phyloP scores from a whole-genome alignment of 768 basidiomycete genomes.

The Sistotremastrum niveocremeum region DNA sequence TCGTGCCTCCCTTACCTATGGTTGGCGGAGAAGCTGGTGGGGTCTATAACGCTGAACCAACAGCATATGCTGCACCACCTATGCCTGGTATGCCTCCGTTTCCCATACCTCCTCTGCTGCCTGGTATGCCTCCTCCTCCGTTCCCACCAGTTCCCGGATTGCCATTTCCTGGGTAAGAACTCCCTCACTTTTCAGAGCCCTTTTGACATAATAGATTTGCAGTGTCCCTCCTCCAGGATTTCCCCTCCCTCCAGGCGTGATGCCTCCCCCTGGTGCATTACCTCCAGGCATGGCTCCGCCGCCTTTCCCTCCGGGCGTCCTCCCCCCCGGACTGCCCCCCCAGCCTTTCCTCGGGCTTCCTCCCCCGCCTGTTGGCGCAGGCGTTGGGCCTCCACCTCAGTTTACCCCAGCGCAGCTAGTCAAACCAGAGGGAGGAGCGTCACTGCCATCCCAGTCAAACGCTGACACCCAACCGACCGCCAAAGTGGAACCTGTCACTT shows the following conservation, averaged over 20 bases:
- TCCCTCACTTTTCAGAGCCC: conserved; percentile 9
- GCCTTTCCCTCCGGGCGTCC: conserved; percentile 7
- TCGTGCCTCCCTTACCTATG: conserved; percentile 19
- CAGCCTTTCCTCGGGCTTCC: conserved; percentile 20
- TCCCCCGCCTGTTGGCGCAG: conserved; percentile 27
- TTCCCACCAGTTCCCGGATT: too few relatives aligned
- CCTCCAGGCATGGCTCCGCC: conserved; percentile 30
- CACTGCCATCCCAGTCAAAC: neutral
- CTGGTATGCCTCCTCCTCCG: conserved; percentile 7
- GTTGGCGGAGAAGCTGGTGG: conserved; percentile 33
- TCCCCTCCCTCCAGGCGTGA: conserved; percentile 15
- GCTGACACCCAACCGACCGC: neutral
- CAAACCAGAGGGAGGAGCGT: neutral
- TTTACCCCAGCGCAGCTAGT: conserved; percentile 18
- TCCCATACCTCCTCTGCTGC: conserved; percentile 5
- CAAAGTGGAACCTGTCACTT: conserved; percentile 22
- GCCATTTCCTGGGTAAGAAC: too few relatives aligned
- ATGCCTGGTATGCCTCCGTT: conserved; percentile 15
- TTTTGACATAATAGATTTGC: conserved; percentile 1
- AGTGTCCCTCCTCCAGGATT: neutral
- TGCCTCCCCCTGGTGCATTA: conserved; percentile 25
- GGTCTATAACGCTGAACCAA: conserved; percentile 65
- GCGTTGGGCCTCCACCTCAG: conserved; percentile 23
- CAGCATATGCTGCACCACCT: conserved; percentile 44
- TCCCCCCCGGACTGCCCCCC: conserved; percentile 11